These are phyloP conservation scores for Ambrosiella xylebori DNA, from an alignment of 2,329 filamentous ascomycete genomes.

Conservation along the genomic window DNA sequence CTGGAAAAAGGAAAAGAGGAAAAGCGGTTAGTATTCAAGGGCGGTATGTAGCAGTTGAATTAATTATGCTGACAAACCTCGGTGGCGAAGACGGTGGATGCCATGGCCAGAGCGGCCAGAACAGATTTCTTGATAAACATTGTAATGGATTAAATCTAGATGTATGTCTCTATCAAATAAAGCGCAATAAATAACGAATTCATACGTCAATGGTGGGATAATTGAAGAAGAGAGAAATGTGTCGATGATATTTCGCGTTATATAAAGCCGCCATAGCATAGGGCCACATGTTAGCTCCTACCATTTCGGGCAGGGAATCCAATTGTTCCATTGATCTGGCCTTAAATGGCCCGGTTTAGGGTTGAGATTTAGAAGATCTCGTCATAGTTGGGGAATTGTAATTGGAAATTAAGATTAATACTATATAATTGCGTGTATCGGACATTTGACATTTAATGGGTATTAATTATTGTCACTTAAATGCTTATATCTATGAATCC, in stretches of 20 bases:
- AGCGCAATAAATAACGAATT: not conserved
- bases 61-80: not conserved
- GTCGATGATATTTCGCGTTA: not conserved
- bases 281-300: not conserved
- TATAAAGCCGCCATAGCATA: not conserved
- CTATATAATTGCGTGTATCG: too few relatives aligned
- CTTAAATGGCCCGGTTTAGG: not conserved
- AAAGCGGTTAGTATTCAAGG: conserved; percentile 10
- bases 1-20: not conserved
- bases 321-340: not conserved
- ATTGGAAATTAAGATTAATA: too few relatives aligned
- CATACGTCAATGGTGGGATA: not conserved
- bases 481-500: too few relatives aligned
- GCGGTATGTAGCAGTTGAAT: not conserved
- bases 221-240: not conserved
- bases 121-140: conserved; percentile 65
- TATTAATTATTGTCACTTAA: too few relatives aligned
- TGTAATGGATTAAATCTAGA: conserved; percentile 17
- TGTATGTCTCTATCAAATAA: not conserved
- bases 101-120: conserved; percentile 53
- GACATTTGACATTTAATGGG: too few relatives aligned
- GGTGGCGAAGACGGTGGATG: conserved; percentile 42
- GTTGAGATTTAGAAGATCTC: not conserved
- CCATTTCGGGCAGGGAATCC: not conserved
- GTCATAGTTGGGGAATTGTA: too few relatives aligned